Conservation (phyloP, 805 yeast species). For the Metschnikowia matae region DNA sequence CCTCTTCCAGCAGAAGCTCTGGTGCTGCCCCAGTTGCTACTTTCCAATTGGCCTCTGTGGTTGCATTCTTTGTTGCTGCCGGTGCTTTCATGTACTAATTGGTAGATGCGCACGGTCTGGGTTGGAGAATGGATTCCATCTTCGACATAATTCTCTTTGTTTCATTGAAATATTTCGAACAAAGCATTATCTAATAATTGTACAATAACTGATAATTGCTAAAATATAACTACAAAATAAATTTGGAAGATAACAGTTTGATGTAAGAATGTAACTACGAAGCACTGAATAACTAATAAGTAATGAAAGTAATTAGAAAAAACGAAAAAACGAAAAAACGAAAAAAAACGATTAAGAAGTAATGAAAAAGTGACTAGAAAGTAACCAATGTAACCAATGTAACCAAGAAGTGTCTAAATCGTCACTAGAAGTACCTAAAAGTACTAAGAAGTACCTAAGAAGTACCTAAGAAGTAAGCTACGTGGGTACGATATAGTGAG, state of each 20-base stretch:
- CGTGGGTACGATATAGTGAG: neutral
- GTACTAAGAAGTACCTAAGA: too few relatives aligned
- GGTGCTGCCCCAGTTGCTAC: slow-evolving; percentile 24
- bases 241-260: neutral
- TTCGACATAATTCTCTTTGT: slow-evolving; percentile 6
- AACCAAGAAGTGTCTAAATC: too few relatives aligned
- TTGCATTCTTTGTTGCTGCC: slow-evolving; percentile 33
- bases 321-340: too few relatives aligned
- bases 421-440: too few relatives aligned
- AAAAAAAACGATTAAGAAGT: too few relatives aligned
- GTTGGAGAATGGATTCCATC: neutral
- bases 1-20: slow-evolving; percentile 20
- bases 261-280: too few relatives aligned
- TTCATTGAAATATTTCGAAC: slow-evolving; percentile 5
- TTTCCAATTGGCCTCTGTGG: slow-evolving; percentile 25
- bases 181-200: neutral
- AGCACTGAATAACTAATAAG: too few relatives aligned
- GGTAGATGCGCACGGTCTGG: neutral
- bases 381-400: too few relatives aligned
- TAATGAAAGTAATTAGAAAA: too few relatives aligned
- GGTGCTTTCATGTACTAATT: slow-evolving; percentile 35
- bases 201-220: neutral
- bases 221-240: neutral
- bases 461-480: neutral
- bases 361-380: too few relatives aligned